Percentiles rank a stretch among this genome's conserved stretches.
phyloP scores from a whole-genome alignment of 768 basidiomycete genomes.

The Tricholomella constricta region DNA sequence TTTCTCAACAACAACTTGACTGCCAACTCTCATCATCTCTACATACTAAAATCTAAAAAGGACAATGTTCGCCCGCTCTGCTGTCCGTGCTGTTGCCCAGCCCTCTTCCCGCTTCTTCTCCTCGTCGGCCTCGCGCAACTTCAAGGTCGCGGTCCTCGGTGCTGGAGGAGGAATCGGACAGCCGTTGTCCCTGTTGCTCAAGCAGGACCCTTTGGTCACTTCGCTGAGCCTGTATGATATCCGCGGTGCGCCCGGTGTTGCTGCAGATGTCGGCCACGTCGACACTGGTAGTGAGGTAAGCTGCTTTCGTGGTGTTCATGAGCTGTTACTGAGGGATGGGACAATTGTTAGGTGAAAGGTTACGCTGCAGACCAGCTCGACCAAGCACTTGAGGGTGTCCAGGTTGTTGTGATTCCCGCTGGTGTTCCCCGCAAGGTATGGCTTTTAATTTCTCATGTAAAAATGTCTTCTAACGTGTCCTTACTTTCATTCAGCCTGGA shows the following conservation, averaged over 20 bases:
- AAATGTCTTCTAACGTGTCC: slow-evolving; percentile 26
- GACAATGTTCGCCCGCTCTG: slow-evolving; percentile 69
- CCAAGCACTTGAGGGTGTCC: slow-evolving; percentile 82
- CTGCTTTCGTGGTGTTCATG: slow-evolving; percentile 18
- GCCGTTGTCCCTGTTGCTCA: slow-evolving; percentile 91
- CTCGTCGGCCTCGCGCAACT: slow-evolving; percentile 66
- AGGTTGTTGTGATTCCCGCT: slow-evolving; percentile 97
- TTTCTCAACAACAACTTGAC: slow-evolving; percentile 16
- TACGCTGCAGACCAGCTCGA: slow-evolving; percentile 87
- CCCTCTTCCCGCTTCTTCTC: slow-evolving; percentile 72
- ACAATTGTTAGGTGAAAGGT: slow-evolving; percentile 61
- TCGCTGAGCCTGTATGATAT: slow-evolving; percentile 91
- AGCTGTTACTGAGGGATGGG: slow-evolving; percentile 4
- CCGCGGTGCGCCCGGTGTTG: slow-evolving; percentile 94
- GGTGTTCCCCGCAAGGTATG: slow-evolving; percentile 96
- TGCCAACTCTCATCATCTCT: slow-evolving; percentile 22
- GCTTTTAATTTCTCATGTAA: slow-evolving; percentile 1
- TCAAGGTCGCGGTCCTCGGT: slow-evolving; percentile 95
- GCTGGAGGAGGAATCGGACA: slow-evolving; percentile 99
- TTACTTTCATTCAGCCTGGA: slow-evolving; percentile 58
- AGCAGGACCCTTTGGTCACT: slow-evolving; percentile 87
- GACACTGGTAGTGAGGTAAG: slow-evolving; percentile 81
- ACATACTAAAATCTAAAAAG: slow-evolving; percentile 19
- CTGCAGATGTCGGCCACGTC: slow-evolving; percentile 95
- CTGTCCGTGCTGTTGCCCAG: slow-evolving; percentile 55